A percentile compares a stretch with the other conserved stretches of the same genome.
These are phyloP conservation scores for Juglanconis oblonga DNA, from an alignment of 2,329 filamentous ascomycete species.

Conservation along the genomic window DNA sequence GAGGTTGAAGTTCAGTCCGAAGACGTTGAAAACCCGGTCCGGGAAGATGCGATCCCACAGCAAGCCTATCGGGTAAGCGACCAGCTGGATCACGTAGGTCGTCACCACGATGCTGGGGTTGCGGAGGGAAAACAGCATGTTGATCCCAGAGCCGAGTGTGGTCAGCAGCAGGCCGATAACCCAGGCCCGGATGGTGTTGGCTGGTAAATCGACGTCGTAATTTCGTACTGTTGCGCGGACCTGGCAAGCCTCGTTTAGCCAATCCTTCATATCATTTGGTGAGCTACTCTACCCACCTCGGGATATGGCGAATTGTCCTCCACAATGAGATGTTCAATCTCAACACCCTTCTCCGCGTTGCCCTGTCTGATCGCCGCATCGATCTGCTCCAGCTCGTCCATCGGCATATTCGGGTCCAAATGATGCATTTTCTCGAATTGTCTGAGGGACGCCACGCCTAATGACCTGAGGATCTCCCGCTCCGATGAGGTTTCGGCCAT, in stretches of 20 bases:
- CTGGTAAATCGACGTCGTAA: slow-evolving; percentile 61
- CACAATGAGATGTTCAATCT: slow-evolving; percentile 56
- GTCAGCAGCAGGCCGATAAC: slow-evolving; percentile 58
- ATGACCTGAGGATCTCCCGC: slow-evolving; percentile 17
- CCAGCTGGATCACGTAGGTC: slow-evolving; percentile 60
- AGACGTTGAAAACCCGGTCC: slow-evolving; percentile 47
- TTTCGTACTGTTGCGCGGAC: slow-evolving; percentile 65
- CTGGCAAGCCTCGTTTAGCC: slow-evolving; percentile 29
- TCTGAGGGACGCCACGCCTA: slow-evolving; percentile 39
- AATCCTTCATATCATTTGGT: not conserved
- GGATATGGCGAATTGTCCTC: slow-evolving; percentile 67
- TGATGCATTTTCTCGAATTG: slow-evolving; percentile 59
- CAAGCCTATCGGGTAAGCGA: slow-evolving; percentile 58
- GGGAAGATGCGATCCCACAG: slow-evolving; percentile 55
- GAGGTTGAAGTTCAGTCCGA: slow-evolving; percentile 54
- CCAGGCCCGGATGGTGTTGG: slow-evolving; percentile 65
- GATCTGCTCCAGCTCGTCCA: slow-evolving; percentile 59
- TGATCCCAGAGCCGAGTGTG: slow-evolving; percentile 59
- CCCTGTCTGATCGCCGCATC: slow-evolving; percentile 54
- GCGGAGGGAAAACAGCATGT: slow-evolving; percentile 59
- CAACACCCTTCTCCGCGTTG: slow-evolving; percentile 54
- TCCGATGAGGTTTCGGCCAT: slow-evolving; percentile 19
- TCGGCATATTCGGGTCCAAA: slow-evolving; percentile 63
- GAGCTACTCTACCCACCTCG: slow-evolving; percentile 43
- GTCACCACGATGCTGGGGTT: slow-evolving; percentile 58